Conservation (phyloP, 352 stramenopile species). For the Phytopythium boreale region DNA sequence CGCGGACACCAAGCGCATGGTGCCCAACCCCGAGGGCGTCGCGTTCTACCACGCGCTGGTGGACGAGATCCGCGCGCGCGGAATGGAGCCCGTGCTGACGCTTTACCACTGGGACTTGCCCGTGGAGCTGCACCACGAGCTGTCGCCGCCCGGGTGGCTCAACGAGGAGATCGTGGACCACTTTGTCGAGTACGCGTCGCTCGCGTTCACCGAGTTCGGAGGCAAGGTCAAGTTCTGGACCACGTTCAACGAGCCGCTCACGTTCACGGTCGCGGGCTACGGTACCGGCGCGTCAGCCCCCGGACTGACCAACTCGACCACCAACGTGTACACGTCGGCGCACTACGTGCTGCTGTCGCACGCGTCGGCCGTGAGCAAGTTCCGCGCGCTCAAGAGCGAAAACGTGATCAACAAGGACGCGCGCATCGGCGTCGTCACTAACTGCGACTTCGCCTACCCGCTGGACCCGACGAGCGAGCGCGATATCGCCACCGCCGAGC, state of each 20-base stretch:
- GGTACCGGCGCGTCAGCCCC: not conserved
- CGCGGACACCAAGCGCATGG: conserved; percentile 26
- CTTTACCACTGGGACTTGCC: conserved; percentile 62
- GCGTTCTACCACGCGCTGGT: conserved; percentile 89
- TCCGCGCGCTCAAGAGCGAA: conserved; percentile 47
- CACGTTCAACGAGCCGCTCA: conserved; percentile 92
- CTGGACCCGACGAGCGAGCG: conserved; percentile 66
- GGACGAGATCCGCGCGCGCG: conserved; percentile 49
- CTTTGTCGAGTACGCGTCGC: conserved; percentile 82
- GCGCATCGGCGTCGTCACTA: conserved; percentile 87
- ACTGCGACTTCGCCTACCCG: conserved; percentile 61
- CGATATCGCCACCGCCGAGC: conserved; percentile 52
- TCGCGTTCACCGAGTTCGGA: conserved; percentile 87
- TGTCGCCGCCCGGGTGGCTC: conserved; percentile 46
- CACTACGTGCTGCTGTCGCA: conserved; percentile 90
- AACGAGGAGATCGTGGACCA: conserved; percentile 29
- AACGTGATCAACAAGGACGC: conserved; percentile 49
- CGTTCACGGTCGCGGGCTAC: conserved; percentile 43
- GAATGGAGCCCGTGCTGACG: conserved; percentile 86
- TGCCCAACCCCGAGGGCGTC: conserved; percentile 73
- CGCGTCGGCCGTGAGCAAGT: conserved; percentile 18
- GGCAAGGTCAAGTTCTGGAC: conserved; percentile 88
- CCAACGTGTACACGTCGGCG: conserved; percentile 28
- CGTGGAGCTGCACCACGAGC: conserved; percentile 62
- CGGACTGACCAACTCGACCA: conserved; percentile 14